phyloP scores from a whole-genome alignment of 805 yeast species.

The Pichia exigua region DNA sequence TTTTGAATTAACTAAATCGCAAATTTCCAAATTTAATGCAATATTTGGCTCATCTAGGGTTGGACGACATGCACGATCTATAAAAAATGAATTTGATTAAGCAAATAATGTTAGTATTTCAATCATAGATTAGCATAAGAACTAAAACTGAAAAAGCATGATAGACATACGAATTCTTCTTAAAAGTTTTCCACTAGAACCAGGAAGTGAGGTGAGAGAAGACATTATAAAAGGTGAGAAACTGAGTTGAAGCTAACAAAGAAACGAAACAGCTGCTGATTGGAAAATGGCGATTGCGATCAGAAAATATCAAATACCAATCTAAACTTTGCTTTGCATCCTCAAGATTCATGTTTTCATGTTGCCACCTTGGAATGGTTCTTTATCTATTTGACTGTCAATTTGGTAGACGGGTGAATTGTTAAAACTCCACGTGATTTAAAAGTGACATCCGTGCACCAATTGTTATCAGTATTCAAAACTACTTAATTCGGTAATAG shows the following conservation, averaged over 20 bases:
- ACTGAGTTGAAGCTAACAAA: too few species aligned
- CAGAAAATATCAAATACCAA: too few species aligned
- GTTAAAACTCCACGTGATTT: background rate
- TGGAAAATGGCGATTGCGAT: background rate
- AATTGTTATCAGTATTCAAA: too few species aligned
- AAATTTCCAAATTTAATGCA: slow-evolving; percentile 81
- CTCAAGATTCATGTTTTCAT: background rate
- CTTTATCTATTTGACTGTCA: background rate
- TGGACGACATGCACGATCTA: slow-evolving; percentile 75
- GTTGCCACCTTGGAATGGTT: background rate
- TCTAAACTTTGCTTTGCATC: too few species aligned
- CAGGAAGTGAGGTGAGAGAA: slow-evolving; percentile 26
- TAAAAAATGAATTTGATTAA: background rate
- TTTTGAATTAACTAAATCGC: slow-evolving; percentile 87
- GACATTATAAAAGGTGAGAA: slow-evolving; percentile 16
- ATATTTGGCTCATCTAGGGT: slow-evolving; percentile 80
- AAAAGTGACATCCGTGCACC: background rate
- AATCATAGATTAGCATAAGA: background rate
- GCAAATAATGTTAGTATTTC: slow-evolving; percentile 7
- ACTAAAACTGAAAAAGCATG: background rate
- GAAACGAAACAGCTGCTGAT: background rate
- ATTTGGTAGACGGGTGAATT: background rate
- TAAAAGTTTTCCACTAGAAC: slow-evolving; percentile 30
- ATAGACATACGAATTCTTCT: slow-evolving; percentile 30
- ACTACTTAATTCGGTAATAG: too few species aligned